Evolutionary conservation across 148 eudicot species (phyloP).

Genomic region (Salicornia ramosissima): DNA sequence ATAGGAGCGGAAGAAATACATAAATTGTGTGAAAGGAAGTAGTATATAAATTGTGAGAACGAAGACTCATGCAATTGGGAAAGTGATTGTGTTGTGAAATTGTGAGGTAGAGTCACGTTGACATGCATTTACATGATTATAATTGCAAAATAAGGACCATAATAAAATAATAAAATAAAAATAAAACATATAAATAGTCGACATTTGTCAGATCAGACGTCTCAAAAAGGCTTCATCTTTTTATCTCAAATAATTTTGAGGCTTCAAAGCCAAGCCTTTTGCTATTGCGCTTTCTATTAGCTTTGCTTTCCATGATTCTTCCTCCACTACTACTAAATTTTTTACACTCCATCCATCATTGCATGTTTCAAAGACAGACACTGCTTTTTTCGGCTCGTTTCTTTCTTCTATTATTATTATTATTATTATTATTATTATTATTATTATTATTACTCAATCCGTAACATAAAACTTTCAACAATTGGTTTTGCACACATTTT

Average conservation of each 20-base stretch:
- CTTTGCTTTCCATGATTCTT: slow-evolving; percentile 30
- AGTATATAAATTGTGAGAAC: too few relatives aligned
- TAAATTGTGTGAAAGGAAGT: too few relatives aligned
- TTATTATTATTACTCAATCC: too few relatives aligned
- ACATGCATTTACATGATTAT: slow-evolving; percentile 7
- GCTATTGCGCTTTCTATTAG: slow-evolving; percentile 27
- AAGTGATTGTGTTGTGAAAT: too few relatives aligned
- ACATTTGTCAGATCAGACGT: slow-evolving; percentile 28
- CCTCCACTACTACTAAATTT: slow-evolving; percentile 19
- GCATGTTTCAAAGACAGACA: neutral
- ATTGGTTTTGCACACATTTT: too few relatives aligned
- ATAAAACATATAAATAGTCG: slow-evolving; percentile 5
- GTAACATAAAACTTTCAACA: too few relatives aligned
- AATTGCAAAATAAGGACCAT: slow-evolving; percentile 1
- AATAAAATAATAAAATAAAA: too few relatives aligned
- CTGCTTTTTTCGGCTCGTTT: slow-evolving; percentile 10
- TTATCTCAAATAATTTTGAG: slow-evolving; percentile 22
- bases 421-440: too few relatives aligned
- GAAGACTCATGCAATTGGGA: too few relatives aligned
- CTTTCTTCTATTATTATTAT: too few relatives aligned
- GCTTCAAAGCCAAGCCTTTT: slow-evolving; percentile 29
- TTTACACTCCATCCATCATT: neutral
- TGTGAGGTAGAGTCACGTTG: slow-evolving; percentile 16
- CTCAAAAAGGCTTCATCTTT: slow-evolving; percentile 20
- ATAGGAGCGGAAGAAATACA: too few relatives aligned